Evolutionary conservation across 2,329 filamentous ascomycete genomes (phyloP).

Genomic region (Alternaria gansuensis): DNA sequence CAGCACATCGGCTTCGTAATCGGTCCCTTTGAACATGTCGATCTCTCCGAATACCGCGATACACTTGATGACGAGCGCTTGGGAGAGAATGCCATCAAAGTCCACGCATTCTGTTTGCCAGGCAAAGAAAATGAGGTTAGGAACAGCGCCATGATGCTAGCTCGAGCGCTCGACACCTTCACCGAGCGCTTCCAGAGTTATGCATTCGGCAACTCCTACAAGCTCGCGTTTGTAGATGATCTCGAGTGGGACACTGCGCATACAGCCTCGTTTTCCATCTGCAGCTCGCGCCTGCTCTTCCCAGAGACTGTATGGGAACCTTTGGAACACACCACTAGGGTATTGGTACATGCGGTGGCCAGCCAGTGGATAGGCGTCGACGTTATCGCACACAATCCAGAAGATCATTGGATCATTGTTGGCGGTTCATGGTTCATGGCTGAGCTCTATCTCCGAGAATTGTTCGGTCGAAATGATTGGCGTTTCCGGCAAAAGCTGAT

Average conservation of each 20-base stretch:
- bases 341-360: constrained; percentile 82
- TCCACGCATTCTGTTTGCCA: constrained; percentile 91
- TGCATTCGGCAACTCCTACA: constrained; percentile 85
- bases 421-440: constrained; percentile 96
- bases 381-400: constrained; percentile 81
- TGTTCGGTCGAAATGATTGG: constrained; percentile 96
- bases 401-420: constrained; percentile 87
- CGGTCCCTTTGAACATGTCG: constrained; percentile 92
- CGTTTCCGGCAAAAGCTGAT: constrained; percentile 86
- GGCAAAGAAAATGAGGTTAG: constrained; percentile 81
- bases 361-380: constrained; percentile 95
- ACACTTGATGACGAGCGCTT: constrained; percentile 92
- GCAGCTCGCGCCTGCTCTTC: constrained; percentile 85
- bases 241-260: constrained; percentile 77
- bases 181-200: constrained; percentile 88
- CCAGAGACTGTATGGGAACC: constrained; percentile 86
- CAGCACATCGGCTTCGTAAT: constrained; percentile 93
- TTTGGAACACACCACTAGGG: constrained; percentile 81
- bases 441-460: constrained; percentile 86
- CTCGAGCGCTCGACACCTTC: constrained; percentile 87
- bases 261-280: constrained; percentile 84
- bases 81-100: constrained; percentile 84
- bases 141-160: constrained; percentile 86
- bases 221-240: constrained; percentile 93
- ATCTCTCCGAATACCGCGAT: constrained; percentile 86